Evolutionary conservation across 2,329 filamentous ascomycete species (phyloP).

Genomic region (Phoma sp.): DNA sequence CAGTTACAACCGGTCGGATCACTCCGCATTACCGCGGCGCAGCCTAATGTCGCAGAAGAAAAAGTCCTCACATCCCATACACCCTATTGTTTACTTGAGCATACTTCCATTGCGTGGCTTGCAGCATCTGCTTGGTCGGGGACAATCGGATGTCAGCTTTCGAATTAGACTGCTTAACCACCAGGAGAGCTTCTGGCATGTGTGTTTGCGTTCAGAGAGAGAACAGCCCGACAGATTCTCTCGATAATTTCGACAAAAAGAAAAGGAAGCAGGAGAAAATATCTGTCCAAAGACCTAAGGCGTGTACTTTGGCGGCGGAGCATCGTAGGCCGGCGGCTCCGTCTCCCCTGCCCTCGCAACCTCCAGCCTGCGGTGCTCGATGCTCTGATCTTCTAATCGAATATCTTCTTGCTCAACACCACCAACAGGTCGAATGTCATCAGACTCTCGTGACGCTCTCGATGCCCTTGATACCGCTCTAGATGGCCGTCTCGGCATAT

Average conservation of each 20-base stretch:
- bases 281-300: conserved; percentile 1
- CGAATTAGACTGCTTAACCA: too few species aligned
- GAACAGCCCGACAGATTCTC: not conserved
- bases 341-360: not conserved
- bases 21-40: too few species aligned
- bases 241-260: not conserved
- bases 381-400: not conserved
- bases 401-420: not conserved
- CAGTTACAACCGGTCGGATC: too few species aligned
- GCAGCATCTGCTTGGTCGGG: too few species aligned
- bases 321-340: conserved; percentile 1
- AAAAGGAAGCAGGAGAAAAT: not conserved
- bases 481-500: not conserved
- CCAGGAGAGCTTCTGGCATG: too few species aligned
- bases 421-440: conserved; percentile 1
- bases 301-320: conserved; percentile 21
- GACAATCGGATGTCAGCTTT: too few species aligned
- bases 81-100: too few species aligned
- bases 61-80: too few species aligned
- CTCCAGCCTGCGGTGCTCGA: not conserved
- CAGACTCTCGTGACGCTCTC: not conserved
- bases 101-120: too few species aligned
- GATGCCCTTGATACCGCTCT: not conserved
- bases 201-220: not conserved
- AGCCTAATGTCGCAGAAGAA: too few species aligned